These are phyloP conservation scores for Nothophaeocryptopus gaeumannii DNA, from an alignment of 2,329 filamentous ascomycete species.

Conservation along the genomic window DNA sequence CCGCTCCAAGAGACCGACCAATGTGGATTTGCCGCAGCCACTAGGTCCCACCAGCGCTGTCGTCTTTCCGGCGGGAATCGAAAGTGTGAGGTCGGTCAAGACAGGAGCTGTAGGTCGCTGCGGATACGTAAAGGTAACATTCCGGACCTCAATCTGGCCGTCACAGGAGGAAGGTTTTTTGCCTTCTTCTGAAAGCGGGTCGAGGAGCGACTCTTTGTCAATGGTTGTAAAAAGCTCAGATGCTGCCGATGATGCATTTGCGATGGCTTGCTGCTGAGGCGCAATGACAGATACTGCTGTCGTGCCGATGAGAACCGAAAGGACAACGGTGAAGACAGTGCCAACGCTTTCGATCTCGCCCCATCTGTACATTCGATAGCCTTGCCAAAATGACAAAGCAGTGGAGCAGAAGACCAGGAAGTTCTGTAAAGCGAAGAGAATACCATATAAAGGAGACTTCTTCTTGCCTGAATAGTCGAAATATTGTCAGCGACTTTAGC, in stretches of 20 bases:
- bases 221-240: conserved; percentile 43
- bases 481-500: too few species aligned
- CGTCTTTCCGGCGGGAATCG: conserved; percentile 41
- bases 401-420: conserved; percentile 44
- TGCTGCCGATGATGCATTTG: conserved; percentile 44
- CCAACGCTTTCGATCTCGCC: conserved; percentile 34
- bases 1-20: conserved; percentile 36
- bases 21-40: conserved; percentile 40
- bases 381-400: conserved; percentile 45
- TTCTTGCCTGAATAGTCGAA: conserved; percentile 11
- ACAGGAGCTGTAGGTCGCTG: conserved; percentile 38
- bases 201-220: conserved; percentile 40
- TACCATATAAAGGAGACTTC: conserved; percentile 43
- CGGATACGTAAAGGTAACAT: conserved; percentile 72
- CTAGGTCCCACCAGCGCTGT: conserved; percentile 45
- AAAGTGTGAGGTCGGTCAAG: conserved; percentile 35
- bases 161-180: conserved; percentile 22
- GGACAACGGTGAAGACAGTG: conserved; percentile 37
- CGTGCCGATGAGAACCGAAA: conserved; percentile 36
- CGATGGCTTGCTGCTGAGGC: conserved; percentile 42
- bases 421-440: conserved; percentile 32
- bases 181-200: conserved; percentile 35
- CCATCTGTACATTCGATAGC: conserved; percentile 37
- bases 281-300: conserved; percentile 40
- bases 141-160: conserved; percentile 58